Conservation (phyloP, 1,139 yeast genomes). For the Debaryomyces psychrophilus region DNA sequence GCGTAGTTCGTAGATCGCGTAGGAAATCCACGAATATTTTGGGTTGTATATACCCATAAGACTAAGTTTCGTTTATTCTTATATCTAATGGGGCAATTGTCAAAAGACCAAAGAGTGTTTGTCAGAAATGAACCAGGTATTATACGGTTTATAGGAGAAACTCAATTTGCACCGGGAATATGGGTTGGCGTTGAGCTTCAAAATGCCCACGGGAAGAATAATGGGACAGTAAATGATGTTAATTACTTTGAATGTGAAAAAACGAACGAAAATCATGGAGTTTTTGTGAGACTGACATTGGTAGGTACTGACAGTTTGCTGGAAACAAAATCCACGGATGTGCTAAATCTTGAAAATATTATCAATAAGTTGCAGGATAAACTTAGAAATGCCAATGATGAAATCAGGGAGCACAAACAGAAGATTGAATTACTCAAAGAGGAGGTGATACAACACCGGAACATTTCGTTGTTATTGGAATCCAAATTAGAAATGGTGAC, state of each 20-base stretch:
- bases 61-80: background rate
- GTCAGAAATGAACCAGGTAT: constrained; percentile 49
- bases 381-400: constrained; percentile 35
- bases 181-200: constrained; percentile 86
- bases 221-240: constrained; percentile 71
- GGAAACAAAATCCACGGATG: background rate
- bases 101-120: constrained; percentile 44
- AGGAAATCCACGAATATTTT: constrained; percentile 6
- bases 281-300: constrained; percentile 51
- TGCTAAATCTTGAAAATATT: constrained; percentile 24
- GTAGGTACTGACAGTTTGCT: constrained; percentile 11
- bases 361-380: constrained; percentile 50
- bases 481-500: constrained; percentile 51
- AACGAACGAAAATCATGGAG: constrained; percentile 52
- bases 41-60: background rate
- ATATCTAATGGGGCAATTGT: constrained; percentile 4
- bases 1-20: constrained; percentile 9
- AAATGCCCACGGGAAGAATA: constrained; percentile 69
- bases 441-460: constrained; percentile 16
- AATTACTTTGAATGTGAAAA: constrained; percentile 59
- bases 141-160: constrained; percentile 53
- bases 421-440: constrained; percentile 23
- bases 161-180: constrained; percentile 60
- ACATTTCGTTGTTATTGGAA: constrained; percentile 28
- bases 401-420: constrained; percentile 26